A percentile compares a stretch with the other conserved stretches of the same genome.
Evolutionary conservation across 1,139 yeast species (phyloP).

Genomic region (Saccharomycopsis hybrid): DNA sequence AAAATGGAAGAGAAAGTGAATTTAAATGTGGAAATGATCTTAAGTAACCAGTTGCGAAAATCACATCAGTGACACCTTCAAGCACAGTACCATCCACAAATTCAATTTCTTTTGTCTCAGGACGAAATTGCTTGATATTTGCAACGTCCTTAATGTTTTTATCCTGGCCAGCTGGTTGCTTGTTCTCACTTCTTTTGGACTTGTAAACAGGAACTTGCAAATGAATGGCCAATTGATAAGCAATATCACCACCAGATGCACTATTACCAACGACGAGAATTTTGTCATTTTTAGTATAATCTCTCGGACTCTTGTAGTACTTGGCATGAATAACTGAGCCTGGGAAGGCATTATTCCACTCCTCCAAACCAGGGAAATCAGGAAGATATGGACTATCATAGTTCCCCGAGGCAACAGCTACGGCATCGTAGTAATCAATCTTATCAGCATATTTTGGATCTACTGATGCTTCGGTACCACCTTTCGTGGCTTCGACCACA

Average conservation of each 20-base stretch:
- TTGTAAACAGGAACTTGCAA: constrained; percentile 32
- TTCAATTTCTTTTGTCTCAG: constrained; percentile 29
- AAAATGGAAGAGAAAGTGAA: constrained; percentile 21
- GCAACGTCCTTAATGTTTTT: constrained; percentile 36
- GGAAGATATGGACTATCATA: constrained; percentile 54
- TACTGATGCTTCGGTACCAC: constrained; percentile 23
- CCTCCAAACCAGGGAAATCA: constrained; percentile 44
- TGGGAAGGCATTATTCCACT: constrained; percentile 42
- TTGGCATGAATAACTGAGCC: constrained; percentile 52
- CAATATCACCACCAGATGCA: constrained; percentile 56
- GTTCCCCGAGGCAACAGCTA: constrained; percentile 53
- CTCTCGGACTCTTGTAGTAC: constrained; percentile 46
- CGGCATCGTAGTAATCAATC: constrained; percentile 41
- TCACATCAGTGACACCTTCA: constrained; percentile 22
- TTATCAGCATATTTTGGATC: constrained; percentile 21
- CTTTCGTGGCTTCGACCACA: constrained; percentile 30
- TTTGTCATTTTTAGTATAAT: constrained; percentile 30
- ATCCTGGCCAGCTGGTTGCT: constrained; percentile 38
- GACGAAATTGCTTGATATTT: constrained; percentile 33
- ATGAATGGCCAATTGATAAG: constrained; percentile 37
- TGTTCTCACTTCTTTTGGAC: constrained; percentile 38
- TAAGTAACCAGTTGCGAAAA: neutral
- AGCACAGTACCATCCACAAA: constrained; percentile 36
- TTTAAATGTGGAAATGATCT: constrained; percentile 41
- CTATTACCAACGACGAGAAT: constrained; percentile 57